Base-by-base conservation (phyloP, 164 flowering plant species). In the Tinospora cordifolia region DNA sequence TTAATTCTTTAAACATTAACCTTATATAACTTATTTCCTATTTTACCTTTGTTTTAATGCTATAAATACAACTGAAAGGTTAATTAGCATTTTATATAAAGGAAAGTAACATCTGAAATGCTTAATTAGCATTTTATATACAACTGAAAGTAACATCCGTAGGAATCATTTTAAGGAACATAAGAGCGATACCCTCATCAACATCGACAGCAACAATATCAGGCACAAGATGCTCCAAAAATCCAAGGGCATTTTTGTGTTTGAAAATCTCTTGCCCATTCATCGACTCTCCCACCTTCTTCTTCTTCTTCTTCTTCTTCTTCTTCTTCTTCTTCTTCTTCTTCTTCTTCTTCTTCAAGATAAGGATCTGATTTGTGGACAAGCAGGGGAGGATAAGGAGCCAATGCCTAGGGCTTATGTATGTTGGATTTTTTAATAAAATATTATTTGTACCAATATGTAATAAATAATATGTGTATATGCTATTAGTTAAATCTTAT, bases 131-230 rank as follows among this genome's bases (percentile, higher is more conserved):
- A n/a, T n/a, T n/a, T n/a, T n/a, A n/a, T n/a, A n/a, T n/a, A 8
- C 21, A 72, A 41, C 14, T 21, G 2, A 70, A 46, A 62, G 14
- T 19, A 59, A 39, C 5, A 1, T 15, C 22, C 58, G 62, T 65
- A 24, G 30, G 68, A 74, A 58, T 19, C 1, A 34, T 27, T 41
- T 62, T 49, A 30, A 54, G 72, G 34, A 36, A 57, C 8, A 63
- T 4, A 19, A 54, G 19, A 39, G 12, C 69, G 34, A 66, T 84
- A 87, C 97, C 97, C 81, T 91, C 97, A 69, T 91, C 97, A 14
- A 91, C 86, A 74, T 91, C 97, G 66, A 91, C 95, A 9, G 95
- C 97, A 46, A 91, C 93, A n/a, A 81, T 89, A 26, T 83, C 83
- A 47, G 75, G 75, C 65, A 63, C 44, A 21, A 69, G 67, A 11